Evolutionary conservation across 805 yeast genomes (phyloP), one percentile per base, ranked within the genome.

Genomic region (Maudiozyma bulderi): DNA sequence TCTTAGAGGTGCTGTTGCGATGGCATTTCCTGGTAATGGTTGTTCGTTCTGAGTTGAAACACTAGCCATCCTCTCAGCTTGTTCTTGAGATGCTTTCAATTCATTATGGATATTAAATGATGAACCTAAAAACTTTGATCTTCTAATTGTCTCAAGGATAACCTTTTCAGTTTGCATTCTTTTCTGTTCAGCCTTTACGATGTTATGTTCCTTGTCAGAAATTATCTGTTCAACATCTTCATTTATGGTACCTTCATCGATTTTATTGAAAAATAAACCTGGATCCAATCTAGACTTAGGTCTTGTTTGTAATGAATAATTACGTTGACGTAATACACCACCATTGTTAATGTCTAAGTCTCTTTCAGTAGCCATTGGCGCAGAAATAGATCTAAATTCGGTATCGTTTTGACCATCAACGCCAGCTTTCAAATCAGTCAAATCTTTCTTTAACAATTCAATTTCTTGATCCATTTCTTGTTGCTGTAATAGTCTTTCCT

Each of bases 201-300:
- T 29, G 1, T n/a, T 34, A 10, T 15, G 30, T 41, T 40, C 61
- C 15, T 57, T 54, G 11, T 50, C 46, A n/a, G 20, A 53, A 10
- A 39, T n/a, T 8, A 15, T 8, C 44, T 41, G 51, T 53, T 26
- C 54, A 40, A 35, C 53, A 45, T 44, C 52, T 46, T 56, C 59
- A 15, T 20, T 29, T 30, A 31, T 33, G 13, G 45, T 6, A 42
- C 33, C 34, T 10, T 15, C 34, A 39, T 39, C 42, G 20, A 39
- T 20, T 29, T 47, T 40, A 11, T 20, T 40, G 48, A 44, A 62
- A 49, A 63, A 57, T 43, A 72, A 58, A 46, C 75, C 75, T 7
- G 75, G 75, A 55, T 72, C 75, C 38, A 72, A 52, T 54, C 68
- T 66, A 6, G 75, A 71, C 40, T 67, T 65, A n/a, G 75, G 75